A percentile compares a stretch with the other conserved stretches of the same genome.
Evolutionary conservation across 805 yeast species (phyloP).

Genomic region (Yarrowia deformans): DNA sequence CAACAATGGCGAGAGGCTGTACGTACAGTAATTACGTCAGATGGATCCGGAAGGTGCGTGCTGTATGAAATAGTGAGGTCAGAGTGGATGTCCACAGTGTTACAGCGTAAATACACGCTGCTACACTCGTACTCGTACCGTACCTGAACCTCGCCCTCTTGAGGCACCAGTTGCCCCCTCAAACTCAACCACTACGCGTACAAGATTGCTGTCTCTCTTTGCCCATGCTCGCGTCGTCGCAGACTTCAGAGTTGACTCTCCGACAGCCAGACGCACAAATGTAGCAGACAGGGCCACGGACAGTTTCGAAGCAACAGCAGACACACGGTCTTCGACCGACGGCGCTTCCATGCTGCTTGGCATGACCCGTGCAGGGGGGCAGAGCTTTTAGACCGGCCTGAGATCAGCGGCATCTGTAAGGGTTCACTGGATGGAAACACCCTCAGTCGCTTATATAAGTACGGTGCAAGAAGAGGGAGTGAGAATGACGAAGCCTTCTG

Average conservation of each 20-base stretch:
- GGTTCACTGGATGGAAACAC: not conserved
- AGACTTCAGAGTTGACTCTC: slow-evolving; percentile 1
- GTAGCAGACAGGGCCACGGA: not conserved
- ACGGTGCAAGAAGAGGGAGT: too few species aligned
- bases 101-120: too few species aligned
- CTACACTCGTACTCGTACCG: too few species aligned
- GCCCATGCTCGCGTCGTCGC: slow-evolving; percentile 1
- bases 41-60: not conserved
- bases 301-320: slow-evolving; percentile 22
- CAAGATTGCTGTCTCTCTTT: slow-evolving; percentile 8
- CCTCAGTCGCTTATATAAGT: too few species aligned
- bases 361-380: slow-evolving; percentile 31
- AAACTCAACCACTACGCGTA: slow-evolving; percentile 15
- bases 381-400: not conserved
- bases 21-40: not conserved
- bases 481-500: too few species aligned
- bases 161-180: too few species aligned
- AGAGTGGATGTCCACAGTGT: not conserved
- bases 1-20: not conserved
- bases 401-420: slow-evolving; percentile 4
- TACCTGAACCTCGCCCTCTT: not conserved
- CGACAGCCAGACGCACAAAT: not conserved
- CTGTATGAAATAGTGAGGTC: not conserved
- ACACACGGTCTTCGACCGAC: not conserved
- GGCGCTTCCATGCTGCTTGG: slow-evolving; percentile 8